These are phyloP conservation scores for Ophiosphaerella narmari DNA, from an alignment of 2,329 filamentous ascomycete genomes.

Conservation along the genomic window DNA sequence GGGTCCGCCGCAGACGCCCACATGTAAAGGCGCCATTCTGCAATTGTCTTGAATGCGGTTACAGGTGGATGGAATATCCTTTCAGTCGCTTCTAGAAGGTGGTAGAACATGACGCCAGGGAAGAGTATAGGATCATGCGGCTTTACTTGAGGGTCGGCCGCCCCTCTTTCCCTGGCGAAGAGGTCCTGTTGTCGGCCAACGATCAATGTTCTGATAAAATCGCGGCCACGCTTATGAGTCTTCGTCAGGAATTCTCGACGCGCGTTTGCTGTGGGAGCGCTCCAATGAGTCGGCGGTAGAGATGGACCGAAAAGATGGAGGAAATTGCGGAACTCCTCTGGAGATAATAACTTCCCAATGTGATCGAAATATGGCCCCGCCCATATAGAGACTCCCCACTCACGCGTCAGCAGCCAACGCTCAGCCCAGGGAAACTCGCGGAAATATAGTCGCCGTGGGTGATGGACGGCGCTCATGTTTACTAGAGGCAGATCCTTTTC, in stretches of 20 bases:
- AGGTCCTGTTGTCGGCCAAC: not conserved
- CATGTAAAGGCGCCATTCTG: not conserved
- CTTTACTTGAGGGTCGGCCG: not conserved
- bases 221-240: not conserved
- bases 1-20: not conserved
- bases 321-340: not conserved
- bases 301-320: not conserved
- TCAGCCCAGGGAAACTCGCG: not conserved
- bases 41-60: not conserved
- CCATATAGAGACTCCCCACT: not conserved
- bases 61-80: not conserved
- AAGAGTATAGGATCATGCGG: not conserved
- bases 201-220: slow-evolving; percentile 2
- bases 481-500: no score
- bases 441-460: not conserved
- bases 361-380: not conserved
- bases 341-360: not conserved
- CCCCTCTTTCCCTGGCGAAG: not conserved
- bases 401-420: not conserved
- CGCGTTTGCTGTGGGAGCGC: not conserved
- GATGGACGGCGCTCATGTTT: not conserved
- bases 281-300: not conserved
- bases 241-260: not conserved
- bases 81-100: slow-evolving; percentile 12
- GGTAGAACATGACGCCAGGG: slow-evolving; percentile 7